phyloP scores from a whole-genome alignment of 1,139 yeast genomes.

The Maudiozyma humilis region DNA sequence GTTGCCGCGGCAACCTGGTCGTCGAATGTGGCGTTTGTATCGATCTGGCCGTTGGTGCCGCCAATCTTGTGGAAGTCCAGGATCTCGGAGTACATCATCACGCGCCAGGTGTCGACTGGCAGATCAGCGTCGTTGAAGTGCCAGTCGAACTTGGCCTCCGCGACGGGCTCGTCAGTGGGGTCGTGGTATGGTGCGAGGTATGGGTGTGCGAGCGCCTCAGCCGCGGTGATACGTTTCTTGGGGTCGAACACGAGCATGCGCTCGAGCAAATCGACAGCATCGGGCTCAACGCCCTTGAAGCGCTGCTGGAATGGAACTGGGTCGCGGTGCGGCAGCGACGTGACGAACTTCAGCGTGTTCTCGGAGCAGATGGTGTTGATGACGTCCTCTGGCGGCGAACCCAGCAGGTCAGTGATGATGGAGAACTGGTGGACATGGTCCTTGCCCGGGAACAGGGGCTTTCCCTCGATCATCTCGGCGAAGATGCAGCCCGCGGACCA shows the following conservation, averaged over 20 bases:
- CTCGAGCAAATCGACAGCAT: conserved; percentile 80
- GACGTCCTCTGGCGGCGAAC: conserved; percentile 94
- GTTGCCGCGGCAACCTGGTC: conserved; percentile 33
- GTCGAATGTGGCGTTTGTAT: conserved; percentile 30
- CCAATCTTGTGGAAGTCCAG: conserved; percentile 71
- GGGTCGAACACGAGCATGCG: conserved; percentile 94
- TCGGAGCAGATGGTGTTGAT: conserved; percentile 94
- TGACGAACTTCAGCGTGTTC: conserved; percentile 88
- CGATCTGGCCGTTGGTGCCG: conserved; percentile 29
- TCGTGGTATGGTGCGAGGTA: conserved; percentile 97
- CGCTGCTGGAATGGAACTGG: conserved; percentile 81
- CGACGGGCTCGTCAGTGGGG: conserved; percentile 94
- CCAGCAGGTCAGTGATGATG: conserved; percentile 88
- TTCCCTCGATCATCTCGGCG: conserved; percentile 98
- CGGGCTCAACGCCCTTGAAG: conserved; percentile 81
- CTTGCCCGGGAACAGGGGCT: conserved; percentile 95
- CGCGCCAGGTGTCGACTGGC: conserved; percentile 97
- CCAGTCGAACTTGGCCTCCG: conserved; percentile 94
- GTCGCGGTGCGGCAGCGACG: conserved; percentile 85
- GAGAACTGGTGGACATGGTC: conserved; percentile 98
- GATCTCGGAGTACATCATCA: conserved; percentile 97
- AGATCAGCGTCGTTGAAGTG: conserved; percentile 95
- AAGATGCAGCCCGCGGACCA: conserved; percentile 99
- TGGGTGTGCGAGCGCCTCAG: conserved; percentile 80
- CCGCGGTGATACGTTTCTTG: conserved; percentile 85